A percentile compares a stretch with the other conserved stretches of the same genome.
Evolutionary conservation across 345 rosid species (phyloP).

Genomic region (Eucalyptus coolabah): DNA sequence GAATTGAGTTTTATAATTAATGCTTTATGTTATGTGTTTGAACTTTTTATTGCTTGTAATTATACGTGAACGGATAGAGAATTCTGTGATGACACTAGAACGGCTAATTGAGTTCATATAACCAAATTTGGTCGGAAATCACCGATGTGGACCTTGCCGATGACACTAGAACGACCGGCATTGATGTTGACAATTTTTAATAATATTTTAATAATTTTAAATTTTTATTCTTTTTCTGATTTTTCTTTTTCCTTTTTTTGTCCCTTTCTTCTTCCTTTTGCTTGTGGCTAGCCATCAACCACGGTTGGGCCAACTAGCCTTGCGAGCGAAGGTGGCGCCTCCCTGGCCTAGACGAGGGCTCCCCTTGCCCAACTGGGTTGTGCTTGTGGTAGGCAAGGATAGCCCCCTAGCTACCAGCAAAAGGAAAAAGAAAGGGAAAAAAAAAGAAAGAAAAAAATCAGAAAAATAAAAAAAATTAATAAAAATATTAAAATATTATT

Average conservation of each 20-base stretch:
- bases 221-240: accelerated
- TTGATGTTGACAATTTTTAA: accelerated
- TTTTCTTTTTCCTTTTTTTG: too few relatives aligned
- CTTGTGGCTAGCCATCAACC: accelerated
- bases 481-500: too few relatives aligned
- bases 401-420: too few relatives aligned
- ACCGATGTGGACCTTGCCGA: accelerated
- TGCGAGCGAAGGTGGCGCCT: accelerated
- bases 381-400: accelerated
- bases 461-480: accelerated
- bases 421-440: too few relatives aligned
- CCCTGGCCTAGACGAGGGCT: accelerated
- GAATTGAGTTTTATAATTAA: too few relatives aligned
- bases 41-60: too few relatives aligned
- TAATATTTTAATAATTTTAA: too few relatives aligned
- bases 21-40: too few relatives aligned
- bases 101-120: too few relatives aligned
- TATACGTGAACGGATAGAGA: too few relatives aligned
- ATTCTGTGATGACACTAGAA: too few relatives aligned
- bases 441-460: accelerated
- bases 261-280: too few relatives aligned
- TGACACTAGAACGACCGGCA: accelerated
- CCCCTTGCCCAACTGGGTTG: accelerated
- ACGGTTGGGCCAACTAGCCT: accelerated
- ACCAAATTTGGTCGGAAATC: accelerated